phyloP scores from a whole-genome alignment of 2,329 filamentous ascomycete genomes.

The Nothophoma quercina region DNA sequence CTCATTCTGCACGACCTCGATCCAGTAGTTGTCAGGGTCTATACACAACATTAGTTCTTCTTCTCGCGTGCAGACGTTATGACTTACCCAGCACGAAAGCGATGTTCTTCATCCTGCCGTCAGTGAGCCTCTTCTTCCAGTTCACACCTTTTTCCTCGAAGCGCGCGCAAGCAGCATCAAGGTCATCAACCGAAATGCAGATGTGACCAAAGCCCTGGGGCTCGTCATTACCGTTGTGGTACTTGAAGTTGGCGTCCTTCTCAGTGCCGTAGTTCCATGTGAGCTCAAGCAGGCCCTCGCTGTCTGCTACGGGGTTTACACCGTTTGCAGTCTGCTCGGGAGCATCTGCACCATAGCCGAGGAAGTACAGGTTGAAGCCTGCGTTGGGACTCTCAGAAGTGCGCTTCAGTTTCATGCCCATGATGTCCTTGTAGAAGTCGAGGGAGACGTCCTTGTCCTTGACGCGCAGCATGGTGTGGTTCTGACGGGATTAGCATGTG shows the following conservation, averaged over 20 bases:
- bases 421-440: slow-evolving; percentile 70
- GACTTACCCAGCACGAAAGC: slow-evolving; percentile 78
- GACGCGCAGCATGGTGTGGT: slow-evolving; percentile 94
- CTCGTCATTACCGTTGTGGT: slow-evolving; percentile 90
- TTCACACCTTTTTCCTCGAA: slow-evolving; percentile 82
- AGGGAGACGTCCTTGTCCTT: slow-evolving; percentile 65
- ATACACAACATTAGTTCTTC: slow-evolving; percentile 17
- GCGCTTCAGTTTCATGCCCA: slow-evolving; percentile 86
- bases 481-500: slow-evolving; percentile 55
- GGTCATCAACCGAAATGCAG: slow-evolving; percentile 83
- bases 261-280: slow-evolving; percentile 88
- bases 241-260: slow-evolving; percentile 82
- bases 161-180: slow-evolving; percentile 85
- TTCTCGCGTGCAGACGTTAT: neutral
- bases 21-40: slow-evolving; percentile 83
- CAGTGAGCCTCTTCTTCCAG: slow-evolving; percentile 96
- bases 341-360: slow-evolving; percentile 70
- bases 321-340: slow-evolving; percentile 63
- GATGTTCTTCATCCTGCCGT: slow-evolving; percentile 90
- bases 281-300: slow-evolving; percentile 87
- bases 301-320: slow-evolving; percentile 67
- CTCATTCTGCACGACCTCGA: slow-evolving; percentile 81
- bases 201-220: slow-evolving; percentile 96
- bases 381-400: slow-evolving; percentile 73
- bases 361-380: slow-evolving; percentile 90